These are phyloP conservation scores for Hypoxylon sp. DNA, from an alignment of 2,329 filamentous ascomycete species.

Conservation along the genomic window DNA sequence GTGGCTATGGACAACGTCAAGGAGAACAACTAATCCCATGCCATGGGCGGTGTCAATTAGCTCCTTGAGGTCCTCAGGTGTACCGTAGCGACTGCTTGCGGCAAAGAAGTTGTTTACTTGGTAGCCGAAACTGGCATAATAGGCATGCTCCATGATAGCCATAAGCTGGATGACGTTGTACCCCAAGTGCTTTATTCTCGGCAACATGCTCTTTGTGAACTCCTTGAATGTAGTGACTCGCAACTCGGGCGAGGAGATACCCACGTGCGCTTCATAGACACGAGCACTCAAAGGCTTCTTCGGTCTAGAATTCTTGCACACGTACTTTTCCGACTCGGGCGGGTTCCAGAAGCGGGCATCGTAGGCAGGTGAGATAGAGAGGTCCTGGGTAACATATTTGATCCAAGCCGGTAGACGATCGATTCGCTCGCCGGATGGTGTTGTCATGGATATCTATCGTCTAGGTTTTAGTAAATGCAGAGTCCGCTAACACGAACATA, in stretches of 20 bases:
- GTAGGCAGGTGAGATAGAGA: conserved; percentile 90
- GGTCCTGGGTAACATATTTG: conserved; percentile 94
- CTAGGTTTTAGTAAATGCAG: conserved; percentile 20
- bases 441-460: conserved; percentile 82
- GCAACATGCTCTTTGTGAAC: conserved; percentile 92
- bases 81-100: conserved; percentile 93
- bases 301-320: conserved; percentile 86
- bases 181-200: conserved; percentile 88
- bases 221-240: conserved; percentile 96
- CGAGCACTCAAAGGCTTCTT: conserved; percentile 88
- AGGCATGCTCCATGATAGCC: conserved; percentile 99
- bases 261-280: conserved; percentile 98
- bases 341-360: conserved; percentile 99
- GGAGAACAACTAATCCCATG: conserved; percentile 88
- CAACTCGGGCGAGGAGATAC: conserved; percentile 92
- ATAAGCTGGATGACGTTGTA: conserved; percentile 99
- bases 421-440: conserved; percentile 83
- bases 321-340: conserved; percentile 79
- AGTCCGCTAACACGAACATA: neutral
- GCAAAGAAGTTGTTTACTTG: conserved; percentile 99
- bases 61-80: conserved; percentile 95
- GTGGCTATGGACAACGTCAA: conserved; percentile 98
- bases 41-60: conserved; percentile 95
- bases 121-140: conserved; percentile 99
- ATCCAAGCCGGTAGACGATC: conserved; percentile 97